These are phyloP conservation scores for Entomortierella lignicola DNA, from an alignment of 192 early-diverging fungal genomes.

Conservation along the genomic window DNA sequence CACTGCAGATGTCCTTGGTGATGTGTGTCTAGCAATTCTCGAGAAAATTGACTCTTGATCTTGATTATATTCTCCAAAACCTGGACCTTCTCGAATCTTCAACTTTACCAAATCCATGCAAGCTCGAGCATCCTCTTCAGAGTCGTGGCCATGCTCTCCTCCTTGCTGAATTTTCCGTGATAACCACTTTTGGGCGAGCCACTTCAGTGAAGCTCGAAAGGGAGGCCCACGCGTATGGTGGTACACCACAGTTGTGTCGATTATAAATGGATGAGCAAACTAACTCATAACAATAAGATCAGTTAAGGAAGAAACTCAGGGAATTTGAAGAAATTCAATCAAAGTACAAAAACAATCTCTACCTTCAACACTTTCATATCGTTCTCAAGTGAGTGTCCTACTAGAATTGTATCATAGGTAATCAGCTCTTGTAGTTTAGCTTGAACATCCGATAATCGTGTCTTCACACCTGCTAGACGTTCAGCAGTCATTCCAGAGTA, in stretches of 20 bases:
- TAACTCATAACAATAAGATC: neutral
- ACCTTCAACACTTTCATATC: slow-evolving; percentile 73
- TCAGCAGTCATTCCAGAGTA: slow-evolving; percentile 68
- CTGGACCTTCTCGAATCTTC: slow-evolving; percentile 57
- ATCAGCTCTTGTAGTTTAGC: slow-evolving; percentile 60
- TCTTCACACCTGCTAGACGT: slow-evolving; percentile 53
- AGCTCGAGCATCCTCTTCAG: slow-evolving; percentile 73
- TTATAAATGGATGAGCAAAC: slow-evolving; percentile 66
- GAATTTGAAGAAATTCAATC: neutral
- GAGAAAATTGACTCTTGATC: slow-evolving; percentile 37
- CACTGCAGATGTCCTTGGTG: slow-evolving; percentile 29
- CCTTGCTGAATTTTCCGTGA: slow-evolving; percentile 65
- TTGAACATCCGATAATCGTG: slow-evolving; percentile 59
- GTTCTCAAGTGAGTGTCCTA: slow-evolving; percentile 72
- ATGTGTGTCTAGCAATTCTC: slow-evolving; percentile 19
- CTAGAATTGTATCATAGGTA: slow-evolving; percentile 59
- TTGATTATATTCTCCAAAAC: slow-evolving; percentile 53
- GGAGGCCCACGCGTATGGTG: slow-evolving; percentile 65
- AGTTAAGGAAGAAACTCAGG: neutral
- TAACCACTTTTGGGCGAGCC: slow-evolving; percentile 62
- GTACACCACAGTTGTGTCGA: slow-evolving; percentile 71
- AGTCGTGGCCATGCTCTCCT: slow-evolving; percentile 69
- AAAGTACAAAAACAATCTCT: neutral
- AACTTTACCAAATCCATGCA: slow-evolving; percentile 71
- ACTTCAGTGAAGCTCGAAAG: slow-evolving; percentile 61